These are phyloP conservation scores for Venustampulla echinocandica DNA, from an alignment of 495 filamentous ascomycete species.

Conservation along the genomic window DNA sequence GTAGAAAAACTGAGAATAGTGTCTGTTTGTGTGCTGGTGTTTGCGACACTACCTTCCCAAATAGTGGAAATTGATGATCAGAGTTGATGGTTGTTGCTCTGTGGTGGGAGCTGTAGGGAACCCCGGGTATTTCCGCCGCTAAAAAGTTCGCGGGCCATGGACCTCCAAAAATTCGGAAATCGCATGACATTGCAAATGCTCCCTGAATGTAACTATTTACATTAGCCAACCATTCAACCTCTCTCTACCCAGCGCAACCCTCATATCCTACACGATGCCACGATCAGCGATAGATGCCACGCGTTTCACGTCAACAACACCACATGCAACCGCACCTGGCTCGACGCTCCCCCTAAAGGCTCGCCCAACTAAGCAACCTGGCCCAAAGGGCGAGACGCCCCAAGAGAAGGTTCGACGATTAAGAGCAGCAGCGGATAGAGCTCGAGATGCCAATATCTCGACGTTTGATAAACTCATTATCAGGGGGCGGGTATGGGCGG, in stretches of 20 bases:
- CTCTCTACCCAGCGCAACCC: neutral
- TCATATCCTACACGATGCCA: slow-evolving; percentile 42
- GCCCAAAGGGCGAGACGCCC: slow-evolving; percentile 57
- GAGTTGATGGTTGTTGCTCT: neutral
- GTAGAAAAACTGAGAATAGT: no score
- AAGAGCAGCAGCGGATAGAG: slow-evolving; percentile 65
- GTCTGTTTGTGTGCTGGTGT: neutral
- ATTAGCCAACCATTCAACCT: neutral
- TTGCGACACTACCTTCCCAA: neutral
- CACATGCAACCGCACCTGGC: slow-evolving; percentile 61
- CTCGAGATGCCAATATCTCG: slow-evolving; percentile 55
- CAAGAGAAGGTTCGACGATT: slow-evolving; percentile 83
- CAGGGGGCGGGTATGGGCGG: slow-evolving; percentile 63
- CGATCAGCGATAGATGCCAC: slow-evolving; percentile 90
- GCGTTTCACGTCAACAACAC: slow-evolving; percentile 86
- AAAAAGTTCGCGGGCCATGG: slow-evolving; percentile 20
- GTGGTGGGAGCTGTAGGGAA: neutral
- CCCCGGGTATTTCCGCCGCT: slow-evolving; percentile 14
- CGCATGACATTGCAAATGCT: slow-evolving; percentile 9
- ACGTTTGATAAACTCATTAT: slow-evolving; percentile 62
- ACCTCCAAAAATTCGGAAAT: slow-evolving; percentile 16
- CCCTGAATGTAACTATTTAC: slow-evolving; percentile 3
- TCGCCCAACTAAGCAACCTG: slow-evolving; percentile 20
- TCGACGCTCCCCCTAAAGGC: slow-evolving; percentile 22
- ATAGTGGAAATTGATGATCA: neutral